Conservation (phyloP, 2,329 filamentous ascomycete genomes). For the Ophiostoma australiae region DNA sequence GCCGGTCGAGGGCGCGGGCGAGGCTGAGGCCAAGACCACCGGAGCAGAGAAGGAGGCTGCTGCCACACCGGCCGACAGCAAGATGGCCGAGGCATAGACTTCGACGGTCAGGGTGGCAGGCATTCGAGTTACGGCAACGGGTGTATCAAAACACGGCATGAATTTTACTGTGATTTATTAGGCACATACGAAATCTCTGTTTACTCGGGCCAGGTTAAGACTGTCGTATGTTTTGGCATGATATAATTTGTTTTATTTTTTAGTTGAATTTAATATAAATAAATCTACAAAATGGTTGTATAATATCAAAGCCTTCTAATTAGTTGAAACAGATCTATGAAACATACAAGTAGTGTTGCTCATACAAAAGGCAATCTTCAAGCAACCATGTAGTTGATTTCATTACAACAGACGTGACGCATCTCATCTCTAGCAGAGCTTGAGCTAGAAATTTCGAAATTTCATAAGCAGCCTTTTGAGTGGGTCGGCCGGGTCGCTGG, state of each 20-base stretch:
- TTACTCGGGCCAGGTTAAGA: background rate
- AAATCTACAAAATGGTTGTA: background rate
- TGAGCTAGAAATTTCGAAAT: background rate
- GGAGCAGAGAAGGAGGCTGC: no score
- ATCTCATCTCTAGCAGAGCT: background rate
- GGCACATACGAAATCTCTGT: no score
- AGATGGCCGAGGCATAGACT: conserved; percentile 10
- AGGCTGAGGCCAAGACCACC: conserved; percentile 22
- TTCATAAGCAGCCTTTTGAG: conserved; percentile 7
- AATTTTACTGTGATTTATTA: background rate
- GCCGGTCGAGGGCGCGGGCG: conserved; percentile 37
- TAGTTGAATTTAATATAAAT: background rate
- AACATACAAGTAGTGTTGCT: background rate
- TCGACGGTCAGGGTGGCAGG: background rate
- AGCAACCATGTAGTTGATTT: no score
- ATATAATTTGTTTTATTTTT: background rate
- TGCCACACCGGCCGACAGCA: background rate
- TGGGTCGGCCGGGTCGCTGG: background rate
- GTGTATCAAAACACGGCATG: background rate
- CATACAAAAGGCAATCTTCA: background rate
- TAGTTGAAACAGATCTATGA: background rate
- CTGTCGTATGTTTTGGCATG: no score
- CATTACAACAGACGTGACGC: background rate
- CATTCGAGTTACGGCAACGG: background rate
- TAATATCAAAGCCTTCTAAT: background rate